A percentile compares a stretch with the other conserved stretches of the same genome.
Evolutionary conservation across 1,284 basidiomycete genomes (phyloP).

Genomic region (Leccinum idahoense): DNA sequence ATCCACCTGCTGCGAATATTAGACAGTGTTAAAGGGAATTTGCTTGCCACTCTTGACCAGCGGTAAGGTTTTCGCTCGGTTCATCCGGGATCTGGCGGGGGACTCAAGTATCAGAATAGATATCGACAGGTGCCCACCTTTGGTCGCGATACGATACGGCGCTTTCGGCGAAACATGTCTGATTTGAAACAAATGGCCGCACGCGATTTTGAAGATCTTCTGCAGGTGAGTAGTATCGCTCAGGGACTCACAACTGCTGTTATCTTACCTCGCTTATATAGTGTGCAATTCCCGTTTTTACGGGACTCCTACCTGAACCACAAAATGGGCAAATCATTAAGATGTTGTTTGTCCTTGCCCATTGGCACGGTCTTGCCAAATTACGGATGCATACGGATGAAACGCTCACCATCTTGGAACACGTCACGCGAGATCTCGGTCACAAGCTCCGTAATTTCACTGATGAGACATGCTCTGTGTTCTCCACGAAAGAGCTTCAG

Average conservation of each 20-base stretch:
- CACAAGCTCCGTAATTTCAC: not conserved
- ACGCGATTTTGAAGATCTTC: not conserved
- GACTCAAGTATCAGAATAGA: accelerated
- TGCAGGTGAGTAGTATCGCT: not conserved
- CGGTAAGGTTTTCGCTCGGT: not conserved
- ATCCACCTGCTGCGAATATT: too few relatives aligned
- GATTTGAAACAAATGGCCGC: not conserved
- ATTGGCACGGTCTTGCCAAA: not conserved
- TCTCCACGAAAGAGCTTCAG: not conserved
- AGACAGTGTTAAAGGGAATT: accelerated
- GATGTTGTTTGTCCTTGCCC: not conserved
- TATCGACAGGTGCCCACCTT: not conserved
- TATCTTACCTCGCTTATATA: too few relatives aligned
- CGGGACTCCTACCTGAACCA: too few relatives aligned
- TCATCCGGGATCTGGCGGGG: too few relatives aligned
- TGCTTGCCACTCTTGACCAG: too few relatives aligned
- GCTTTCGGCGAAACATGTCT: not conserved
- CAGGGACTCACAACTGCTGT: too few relatives aligned
- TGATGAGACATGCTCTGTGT: not conserved
- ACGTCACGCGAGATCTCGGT: not conserved
- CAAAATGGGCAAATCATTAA: not conserved
- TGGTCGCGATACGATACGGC: not conserved
- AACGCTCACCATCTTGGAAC: not conserved
- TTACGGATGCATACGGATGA: not conserved
- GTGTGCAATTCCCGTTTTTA: too few relatives aligned